A percentile compares a stretch with the other conserved stretches of the same genome.
phyloP scores from a whole-genome alignment of 1,284 basidiomycete genomes.

The Apiotrichum laibachii region DNA sequence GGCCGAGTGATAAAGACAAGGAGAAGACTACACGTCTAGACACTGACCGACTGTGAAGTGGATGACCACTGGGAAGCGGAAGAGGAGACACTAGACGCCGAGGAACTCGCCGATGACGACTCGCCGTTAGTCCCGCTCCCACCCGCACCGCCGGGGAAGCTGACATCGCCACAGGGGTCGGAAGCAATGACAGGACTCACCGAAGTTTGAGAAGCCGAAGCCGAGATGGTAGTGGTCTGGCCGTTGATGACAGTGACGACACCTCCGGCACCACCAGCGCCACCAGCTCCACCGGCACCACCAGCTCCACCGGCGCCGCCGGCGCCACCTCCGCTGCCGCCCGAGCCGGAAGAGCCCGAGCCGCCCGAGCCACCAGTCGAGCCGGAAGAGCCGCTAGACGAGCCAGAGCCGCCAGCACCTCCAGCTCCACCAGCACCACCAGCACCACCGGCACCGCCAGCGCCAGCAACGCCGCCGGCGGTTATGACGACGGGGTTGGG shows the following conservation, averaged over 20 bases:
- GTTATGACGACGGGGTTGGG: too few relatives aligned
- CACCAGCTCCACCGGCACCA: slow-evolving; percentile 1
- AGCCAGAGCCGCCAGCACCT: neutral
- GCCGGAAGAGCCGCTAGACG: neutral
- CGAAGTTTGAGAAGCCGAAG: neutral
- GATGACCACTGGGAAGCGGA: neutral
- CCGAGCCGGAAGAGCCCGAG: too few relatives aligned
- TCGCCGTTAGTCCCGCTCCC: neutral
- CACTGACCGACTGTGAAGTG: too few relatives aligned
- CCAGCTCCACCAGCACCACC: neutral
- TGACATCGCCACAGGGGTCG: neutral
- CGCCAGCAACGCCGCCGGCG: neutral
- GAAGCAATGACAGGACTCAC: neutral
- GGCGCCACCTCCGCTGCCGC: too few relatives aligned
- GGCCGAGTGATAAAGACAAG: too few relatives aligned
- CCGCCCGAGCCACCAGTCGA: neutral
- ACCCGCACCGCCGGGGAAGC: neutral
- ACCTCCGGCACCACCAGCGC: neutral
- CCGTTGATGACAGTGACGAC: neutral
- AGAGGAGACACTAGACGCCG: neutral
- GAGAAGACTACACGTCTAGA: too few relatives aligned
- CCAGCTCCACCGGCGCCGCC: neutral
- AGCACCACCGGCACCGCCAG: neutral
- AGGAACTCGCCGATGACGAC: neutral
- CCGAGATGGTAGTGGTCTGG: neutral